Evolutionary conservation across 2,329 filamentous ascomycete species (phyloP).

Genomic region (Cytospora mali): DNA sequence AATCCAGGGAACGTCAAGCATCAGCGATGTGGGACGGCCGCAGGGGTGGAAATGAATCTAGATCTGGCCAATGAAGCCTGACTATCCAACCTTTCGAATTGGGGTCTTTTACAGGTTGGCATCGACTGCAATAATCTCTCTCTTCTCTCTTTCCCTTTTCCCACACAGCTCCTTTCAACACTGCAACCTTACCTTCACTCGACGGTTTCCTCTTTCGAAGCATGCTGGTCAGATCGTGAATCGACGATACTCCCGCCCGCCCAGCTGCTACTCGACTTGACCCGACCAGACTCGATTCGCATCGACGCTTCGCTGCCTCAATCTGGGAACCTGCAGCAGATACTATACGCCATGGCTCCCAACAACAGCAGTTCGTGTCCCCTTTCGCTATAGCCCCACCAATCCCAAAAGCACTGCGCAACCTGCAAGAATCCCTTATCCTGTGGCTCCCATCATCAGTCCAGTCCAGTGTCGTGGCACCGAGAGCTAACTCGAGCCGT

Average conservation of each 20-base stretch:
- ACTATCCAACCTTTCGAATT: slow-evolving; percentile 12
- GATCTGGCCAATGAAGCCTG: slow-evolving; percentile 11
- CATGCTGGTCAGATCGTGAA: slow-evolving; percentile 17
- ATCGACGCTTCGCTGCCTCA: not conserved
- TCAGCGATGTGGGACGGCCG: slow-evolving; percentile 1
- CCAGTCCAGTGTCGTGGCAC: not conserved
- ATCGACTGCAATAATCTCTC: slow-evolving; percentile 3
- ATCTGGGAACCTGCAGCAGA: slow-evolving; percentile 13
- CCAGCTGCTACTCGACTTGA: not conserved
- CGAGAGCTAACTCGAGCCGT: slow-evolving; percentile 8
- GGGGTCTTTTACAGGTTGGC: slow-evolving; percentile 20
- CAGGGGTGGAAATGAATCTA: slow-evolving; percentile 15
- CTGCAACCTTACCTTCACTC: not conserved
- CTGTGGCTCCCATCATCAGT: slow-evolving; percentile 1
- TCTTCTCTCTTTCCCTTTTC: not conserved
- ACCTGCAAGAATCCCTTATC: not conserved
- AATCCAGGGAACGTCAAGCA: not conserved
- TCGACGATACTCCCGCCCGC: not conserved
- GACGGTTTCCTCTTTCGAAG: not conserved
- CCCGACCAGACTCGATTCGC: not conserved
- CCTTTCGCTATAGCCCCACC: not conserved
- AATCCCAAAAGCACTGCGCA: not conserved
- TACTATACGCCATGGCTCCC: slow-evolving; percentile 23
- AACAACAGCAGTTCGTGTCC: slow-evolving; percentile 27
- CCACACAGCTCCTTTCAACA: not conserved